Evolutionary conservation across 371 early-diverging fungal species (phyloP).

Genomic region (Fennellomyces sp.): DNA sequence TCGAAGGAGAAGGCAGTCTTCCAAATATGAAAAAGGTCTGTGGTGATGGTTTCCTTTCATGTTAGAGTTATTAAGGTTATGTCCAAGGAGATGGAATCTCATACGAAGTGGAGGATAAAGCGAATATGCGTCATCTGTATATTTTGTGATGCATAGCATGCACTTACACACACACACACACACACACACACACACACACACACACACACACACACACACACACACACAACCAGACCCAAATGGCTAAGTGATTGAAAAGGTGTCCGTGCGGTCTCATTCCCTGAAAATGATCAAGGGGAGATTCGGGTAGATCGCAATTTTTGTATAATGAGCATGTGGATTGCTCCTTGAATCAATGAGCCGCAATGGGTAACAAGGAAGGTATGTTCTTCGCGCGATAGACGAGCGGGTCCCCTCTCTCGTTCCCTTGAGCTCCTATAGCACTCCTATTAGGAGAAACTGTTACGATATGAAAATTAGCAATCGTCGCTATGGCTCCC

Average conservation of each 20-base stretch:
- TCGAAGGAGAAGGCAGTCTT: too few relatives aligned
- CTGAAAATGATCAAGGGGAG: background rate
- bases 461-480: background rate
- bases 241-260: background rate
- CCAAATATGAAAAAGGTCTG: too few relatives aligned
- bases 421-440: background rate
- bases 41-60: too few relatives aligned
- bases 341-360: background rate
- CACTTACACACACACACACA: too few relatives aligned
- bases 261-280: background rate
- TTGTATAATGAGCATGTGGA: constrained; percentile 7
- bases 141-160: too few relatives aligned
- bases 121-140: too few relatives aligned
- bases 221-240: background rate
- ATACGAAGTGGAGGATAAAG: too few relatives aligned
- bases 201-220: too few relatives aligned
- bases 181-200: too few relatives aligned
- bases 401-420: background rate
- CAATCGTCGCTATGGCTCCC: too few relatives aligned
- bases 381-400: background rate
- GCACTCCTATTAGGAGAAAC: background rate
- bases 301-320: background rate
- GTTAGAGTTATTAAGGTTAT: too few relatives aligned
- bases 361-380: background rate
- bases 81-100: too few relatives aligned